Evolutionary conservation across 192 early-diverging fungal species (phyloP), one percentile per base, ranked within the genome.

Genomic region (Pilobolus umbonatus): DNA sequence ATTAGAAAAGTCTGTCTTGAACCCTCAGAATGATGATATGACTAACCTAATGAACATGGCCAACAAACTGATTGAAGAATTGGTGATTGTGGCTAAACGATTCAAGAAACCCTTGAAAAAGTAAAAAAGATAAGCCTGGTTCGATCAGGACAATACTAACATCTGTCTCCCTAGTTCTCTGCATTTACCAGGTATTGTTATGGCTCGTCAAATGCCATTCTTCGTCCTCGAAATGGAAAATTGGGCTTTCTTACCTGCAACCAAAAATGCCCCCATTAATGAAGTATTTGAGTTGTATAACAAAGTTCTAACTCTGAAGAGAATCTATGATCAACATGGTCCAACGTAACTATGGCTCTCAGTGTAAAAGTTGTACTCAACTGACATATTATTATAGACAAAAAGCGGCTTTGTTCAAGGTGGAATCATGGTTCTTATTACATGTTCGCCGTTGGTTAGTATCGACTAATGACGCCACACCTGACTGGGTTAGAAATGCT

Each of bases 391-490:
- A 47, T 36, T 50, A 21, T 39, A 71, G 69, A 29, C 58, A 65
- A 54, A 74, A 67, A 40, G 46, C 46, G 11, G 59, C 65, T 31
- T 60, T 79, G 30, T 85, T 89, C 57, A 84, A 88, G 47, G 79
- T 88, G 45, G 86, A 89, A 47, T 71, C 61, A 2, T 88, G 81
- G 80, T 93, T 93, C 58, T 61, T 69, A 19, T 79, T 81, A 2
- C 84, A 85, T 58, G 84, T 93, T n/a, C 65, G 72, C 10, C 69
- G 78, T 42, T 92, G 85, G 79, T 58, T 93, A 39, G 62, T 76
- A 12, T 69, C 69, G 0, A 83, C 84, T 17, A 80, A 90, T 45
- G 53, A 63, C 6, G 79, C 80, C n/a, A 87, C 85, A 50, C 60
- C 73, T 4, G 85, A 84, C 30, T 91, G 89, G 89, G 85, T 89